phyloP scores from a whole-genome alignment of 2,329 filamentous ascomycete species.

The Helotiales sp. region DNA sequence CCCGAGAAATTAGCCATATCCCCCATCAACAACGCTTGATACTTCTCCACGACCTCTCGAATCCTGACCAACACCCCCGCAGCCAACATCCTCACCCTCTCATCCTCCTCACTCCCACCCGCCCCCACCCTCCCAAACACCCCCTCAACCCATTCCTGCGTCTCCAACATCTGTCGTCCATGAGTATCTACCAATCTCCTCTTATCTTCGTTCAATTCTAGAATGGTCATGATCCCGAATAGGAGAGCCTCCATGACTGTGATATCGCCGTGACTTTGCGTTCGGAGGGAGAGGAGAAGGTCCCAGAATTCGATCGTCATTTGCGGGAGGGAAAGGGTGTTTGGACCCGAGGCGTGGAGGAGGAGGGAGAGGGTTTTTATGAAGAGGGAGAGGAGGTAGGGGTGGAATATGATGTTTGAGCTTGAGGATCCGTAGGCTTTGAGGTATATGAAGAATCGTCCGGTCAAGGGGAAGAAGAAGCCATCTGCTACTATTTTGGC shows the following conservation, averaged over 20 bases:
- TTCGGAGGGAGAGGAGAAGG: constrained; percentile 72
- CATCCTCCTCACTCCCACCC: constrained; percentile 63
- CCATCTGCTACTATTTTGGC: constrained; percentile 71
- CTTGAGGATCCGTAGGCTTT: constrained; percentile 51
- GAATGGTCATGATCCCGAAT: constrained; percentile 73
- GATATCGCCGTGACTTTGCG: constrained; percentile 59
- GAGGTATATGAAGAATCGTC: constrained; percentile 70
- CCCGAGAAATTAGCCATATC: constrained; percentile 50
- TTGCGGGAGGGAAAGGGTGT: constrained; percentile 71
- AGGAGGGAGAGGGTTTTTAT: constrained; percentile 84
- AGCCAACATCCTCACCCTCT: constrained; percentile 74
- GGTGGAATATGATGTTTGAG: constrained; percentile 66
- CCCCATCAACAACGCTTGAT: constrained; percentile 75
- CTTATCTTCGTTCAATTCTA: constrained; percentile 80
- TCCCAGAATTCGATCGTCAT: constrained; percentile 85
- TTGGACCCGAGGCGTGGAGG: constrained; percentile 79
- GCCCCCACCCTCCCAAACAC: constrained; percentile 61
- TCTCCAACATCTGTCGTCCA: constrained; percentile 78
- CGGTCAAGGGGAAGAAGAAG: constrained; percentile 86
- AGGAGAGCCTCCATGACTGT: constrained; percentile 72
- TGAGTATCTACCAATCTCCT: constrained; percentile 71
- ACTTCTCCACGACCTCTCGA: constrained; percentile 79
- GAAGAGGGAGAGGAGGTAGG: constrained; percentile 75
- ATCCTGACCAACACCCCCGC: constrained; percentile 77
- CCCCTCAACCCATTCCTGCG: constrained; percentile 78